Evolutionary conservation across 2,329 filamentous ascomycete species (phyloP), one percentile per base, ranked within the genome.

Genomic region (Pyrenophora tritici-repentis): DNA sequence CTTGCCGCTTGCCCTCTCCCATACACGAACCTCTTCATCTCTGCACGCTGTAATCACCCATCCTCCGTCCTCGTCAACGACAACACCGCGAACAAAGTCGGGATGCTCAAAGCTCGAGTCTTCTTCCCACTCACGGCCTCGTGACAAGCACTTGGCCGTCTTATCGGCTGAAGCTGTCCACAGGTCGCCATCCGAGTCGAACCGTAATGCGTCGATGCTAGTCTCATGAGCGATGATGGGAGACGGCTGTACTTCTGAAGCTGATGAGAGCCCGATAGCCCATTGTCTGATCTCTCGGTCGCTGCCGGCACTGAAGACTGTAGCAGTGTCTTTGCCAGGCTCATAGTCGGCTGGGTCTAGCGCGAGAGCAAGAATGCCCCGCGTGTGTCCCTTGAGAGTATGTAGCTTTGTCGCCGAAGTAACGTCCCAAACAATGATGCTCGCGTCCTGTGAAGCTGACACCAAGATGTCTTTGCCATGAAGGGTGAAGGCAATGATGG

Each of bases 131-230:
- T 80, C 80, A 38, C 83, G 84, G 18, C 81, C 77, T 44, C 91
- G 81, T 1, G 86, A 81, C 7, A 97, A 81, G 62, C 90, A 92
- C 72, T 93, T 94, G 2, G 86, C 86, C 0, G 88, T 91, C 62
- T 91, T 94, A 72, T 99, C 94, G 4, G 91, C 91, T 53, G 91
- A 96, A 5, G 92, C 89, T 6, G 93, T 97, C 91, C 91, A 97
- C 12, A 97, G 76, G 63, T 97, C 90, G 26, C 83, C 85, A 39
- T 85, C 83, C 4, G 75, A 73, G 58, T 91, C 88, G 63, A 96
- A 96, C 16, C 83, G 77, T 12, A 97, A 76, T 58, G 83, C 86
- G 74, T 96, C 95, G 8, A 99, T 86, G 59, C 89, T 94, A 1
- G 94, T 99, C 61, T 97, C 91, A 73, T 99, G 94, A 56, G 87